phyloP scores from a whole-genome alignment of 352 stramenopile species.

The Elongisporangium prolatum region DNA sequence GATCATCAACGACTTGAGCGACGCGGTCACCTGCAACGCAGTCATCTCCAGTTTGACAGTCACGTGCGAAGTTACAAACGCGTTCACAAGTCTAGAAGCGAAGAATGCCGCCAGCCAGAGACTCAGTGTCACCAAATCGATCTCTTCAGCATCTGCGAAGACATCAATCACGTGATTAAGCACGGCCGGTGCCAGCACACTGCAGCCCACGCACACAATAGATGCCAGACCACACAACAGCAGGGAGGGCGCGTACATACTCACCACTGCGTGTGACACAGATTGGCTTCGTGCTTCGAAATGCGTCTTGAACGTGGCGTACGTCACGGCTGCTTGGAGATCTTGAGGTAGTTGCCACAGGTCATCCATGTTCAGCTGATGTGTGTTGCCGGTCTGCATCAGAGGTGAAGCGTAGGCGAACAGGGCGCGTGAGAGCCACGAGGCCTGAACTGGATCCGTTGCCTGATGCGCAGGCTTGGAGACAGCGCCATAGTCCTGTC shows the following conservation, averaged over 20 bases:
- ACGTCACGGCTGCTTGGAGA: constrained; percentile 15
- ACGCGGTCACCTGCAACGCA: constrained; percentile 16
- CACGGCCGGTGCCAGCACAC: constrained; percentile 29
- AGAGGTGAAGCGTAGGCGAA: constrained; percentile 24
- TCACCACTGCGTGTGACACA: constrained; percentile 15
- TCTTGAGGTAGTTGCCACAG: constrained; percentile 18
- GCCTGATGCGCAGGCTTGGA: too few relatives aligned
- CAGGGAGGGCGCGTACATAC: constrained; percentile 17
- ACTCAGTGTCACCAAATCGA: constrained; percentile 17
- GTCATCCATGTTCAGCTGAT: constrained; percentile 22
- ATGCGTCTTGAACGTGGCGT: constrained; percentile 13
- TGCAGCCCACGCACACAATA: constrained; percentile 9
- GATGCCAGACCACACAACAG: constrained; percentile 14
- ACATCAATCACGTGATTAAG: constrained; percentile 34
- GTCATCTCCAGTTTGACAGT: constrained; percentile 20
- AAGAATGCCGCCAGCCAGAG: constrained; percentile 34
- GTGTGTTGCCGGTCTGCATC: constrained; percentile 22
- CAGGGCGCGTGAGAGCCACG: constrained; percentile 16
- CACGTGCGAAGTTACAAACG: constrained; percentile 21
- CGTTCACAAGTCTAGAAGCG: constrained; percentile 20
- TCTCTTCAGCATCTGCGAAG: constrained; percentile 13
- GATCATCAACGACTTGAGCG: constrained; percentile 32
- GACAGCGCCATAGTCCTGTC: too few relatives aligned
- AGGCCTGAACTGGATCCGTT: background rate
- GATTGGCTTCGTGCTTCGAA: constrained; percentile 11